Percentiles rank a stretch among this genome's conserved stretches.
Evolutionary conservation across 805 yeast species (phyloP).

Genomic region (Osmozyma mogii): DNA sequence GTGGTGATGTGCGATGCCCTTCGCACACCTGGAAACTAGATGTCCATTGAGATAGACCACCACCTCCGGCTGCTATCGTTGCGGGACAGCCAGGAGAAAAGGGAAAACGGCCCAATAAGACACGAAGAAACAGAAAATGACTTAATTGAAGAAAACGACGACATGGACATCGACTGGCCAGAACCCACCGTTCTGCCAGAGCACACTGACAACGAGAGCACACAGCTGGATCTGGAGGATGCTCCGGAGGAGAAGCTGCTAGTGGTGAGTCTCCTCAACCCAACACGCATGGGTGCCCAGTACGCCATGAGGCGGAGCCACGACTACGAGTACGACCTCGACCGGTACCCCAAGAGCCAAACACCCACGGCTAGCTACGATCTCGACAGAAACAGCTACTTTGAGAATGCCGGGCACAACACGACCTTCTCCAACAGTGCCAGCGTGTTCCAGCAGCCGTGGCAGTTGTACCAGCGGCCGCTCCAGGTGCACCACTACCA

Average conservation of each 20-base stretch:
- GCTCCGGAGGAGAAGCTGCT: too few species aligned
- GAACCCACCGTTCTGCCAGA: constrained; percentile 1
- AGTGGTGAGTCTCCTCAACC: too few species aligned
- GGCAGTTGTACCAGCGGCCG: constrained; percentile 6
- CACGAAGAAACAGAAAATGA: neutral
- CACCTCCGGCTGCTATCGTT: constrained; percentile 8
- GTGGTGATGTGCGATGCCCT: constrained; percentile 8
- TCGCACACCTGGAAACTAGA: constrained; percentile 1
- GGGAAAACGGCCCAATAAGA: neutral
- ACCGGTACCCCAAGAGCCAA: too few species aligned
- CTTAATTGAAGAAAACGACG: constrained; percentile 7
- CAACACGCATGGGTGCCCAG: constrained; percentile 35
- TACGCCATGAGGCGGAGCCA: constrained; percentile 25
- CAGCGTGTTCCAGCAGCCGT: constrained; percentile 11
- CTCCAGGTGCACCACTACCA: constrained; percentile 40
- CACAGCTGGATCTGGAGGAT: constrained; percentile 11
- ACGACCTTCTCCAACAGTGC: too few species aligned
- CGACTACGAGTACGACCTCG: constrained; percentile 23
- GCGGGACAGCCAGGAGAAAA: constrained; percentile 2
- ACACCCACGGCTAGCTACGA: too few species aligned
- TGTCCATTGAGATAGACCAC: constrained; percentile 1
- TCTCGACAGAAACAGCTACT: too few species aligned
- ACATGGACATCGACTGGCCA: constrained; percentile 17
- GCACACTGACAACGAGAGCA: constrained; percentile 2
- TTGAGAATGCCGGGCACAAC: too few species aligned